These are phyloP conservation scores for Mucor irregularis DNA, from an alignment of 371 early-diverging fungal species.

Conservation along the genomic window DNA sequence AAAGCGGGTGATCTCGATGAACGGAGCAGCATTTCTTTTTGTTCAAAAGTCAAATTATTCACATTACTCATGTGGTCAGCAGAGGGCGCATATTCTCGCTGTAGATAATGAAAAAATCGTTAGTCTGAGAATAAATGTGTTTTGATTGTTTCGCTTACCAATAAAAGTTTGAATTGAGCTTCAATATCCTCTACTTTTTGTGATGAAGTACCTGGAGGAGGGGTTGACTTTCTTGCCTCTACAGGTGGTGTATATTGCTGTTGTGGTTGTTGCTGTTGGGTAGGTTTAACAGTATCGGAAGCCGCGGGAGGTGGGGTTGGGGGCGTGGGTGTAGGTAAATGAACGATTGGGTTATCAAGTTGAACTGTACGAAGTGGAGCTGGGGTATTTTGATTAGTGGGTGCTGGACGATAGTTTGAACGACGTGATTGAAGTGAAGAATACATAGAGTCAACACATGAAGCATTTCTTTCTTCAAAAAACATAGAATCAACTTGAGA, in stretches of 20 bases:
- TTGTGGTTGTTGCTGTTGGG: not conserved
- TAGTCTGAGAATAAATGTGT: not conserved
- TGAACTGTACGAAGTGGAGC: constrained; percentile 37
- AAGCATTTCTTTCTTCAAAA: constrained; percentile 12
- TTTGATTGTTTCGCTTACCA: constrained; percentile 22
- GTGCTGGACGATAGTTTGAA: constrained; percentile 22
- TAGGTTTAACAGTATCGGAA: not conserved
- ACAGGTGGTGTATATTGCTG: constrained; percentile 1
- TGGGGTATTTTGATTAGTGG: constrained; percentile 30
- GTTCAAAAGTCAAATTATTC: constrained; percentile 37
- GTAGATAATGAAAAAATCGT: not conserved
- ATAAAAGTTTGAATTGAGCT: constrained; percentile 41
- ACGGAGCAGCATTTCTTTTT: constrained; percentile 41
- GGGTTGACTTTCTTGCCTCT: constrained; percentile 10
- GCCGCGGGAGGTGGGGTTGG: not conserved
- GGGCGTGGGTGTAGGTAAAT: constrained; percentile 18
- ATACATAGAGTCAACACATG: constrained; percentile 44
- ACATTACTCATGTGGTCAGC: constrained; percentile 37
- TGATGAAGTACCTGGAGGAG: constrained; percentile 10
- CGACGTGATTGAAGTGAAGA: constrained; percentile 35
- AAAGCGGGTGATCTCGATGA: constrained; percentile 39
- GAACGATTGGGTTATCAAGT: constrained; percentile 31
- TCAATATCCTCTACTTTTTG: constrained; percentile 37
- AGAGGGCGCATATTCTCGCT: constrained; percentile 48
- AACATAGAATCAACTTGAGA: constrained; percentile 31